phyloP scores from a whole-genome alignment of 176 grass and related monocot genomes.

The Phoenix dactylifera region DNA sequence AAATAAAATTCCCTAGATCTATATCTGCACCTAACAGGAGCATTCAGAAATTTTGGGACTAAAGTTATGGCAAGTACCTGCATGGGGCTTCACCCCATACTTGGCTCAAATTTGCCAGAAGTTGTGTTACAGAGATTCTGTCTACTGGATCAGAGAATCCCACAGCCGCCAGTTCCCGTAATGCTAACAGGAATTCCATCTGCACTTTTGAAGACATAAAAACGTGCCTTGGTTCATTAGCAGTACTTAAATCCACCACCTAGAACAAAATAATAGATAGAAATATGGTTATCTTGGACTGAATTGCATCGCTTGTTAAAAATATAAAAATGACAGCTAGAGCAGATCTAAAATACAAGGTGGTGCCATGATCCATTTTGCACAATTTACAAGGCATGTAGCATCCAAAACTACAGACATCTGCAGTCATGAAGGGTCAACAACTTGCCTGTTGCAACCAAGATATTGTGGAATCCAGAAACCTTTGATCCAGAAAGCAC shows the following conservation, averaged over 20 bases:
- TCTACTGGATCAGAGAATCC: constrained; percentile 36
- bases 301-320: too few relatives aligned
- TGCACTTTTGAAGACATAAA: constrained; percentile 67
- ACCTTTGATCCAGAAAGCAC: constrained; percentile 52
- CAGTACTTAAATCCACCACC: constrained; percentile 64
- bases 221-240: constrained; percentile 52
- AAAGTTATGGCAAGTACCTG: constrained; percentile 38
- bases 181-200: constrained; percentile 56
- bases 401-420: too few relatives aligned
- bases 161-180: constrained; percentile 49
- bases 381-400: too few relatives aligned
- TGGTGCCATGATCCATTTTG: too few relatives aligned
- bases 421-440: not conserved
- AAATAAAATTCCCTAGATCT: too few relatives aligned
- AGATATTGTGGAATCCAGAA: constrained; percentile 44
- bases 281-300: constrained; percentile 12
- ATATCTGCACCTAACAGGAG: constrained; percentile 22
- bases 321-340: too few relatives aligned
- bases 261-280: constrained; percentile 21
- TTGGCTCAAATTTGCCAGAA: constrained; percentile 57
- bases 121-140: constrained; percentile 50
- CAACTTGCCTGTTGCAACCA: constrained; percentile 83
- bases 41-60: too few relatives aligned
- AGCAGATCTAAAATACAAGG: too few relatives aligned
- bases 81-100: constrained; percentile 40